Evolutionary conservation across 495 filamentous ascomycete genomes (phyloP).

Genomic region (Talaromyces stipitatus): DNA sequence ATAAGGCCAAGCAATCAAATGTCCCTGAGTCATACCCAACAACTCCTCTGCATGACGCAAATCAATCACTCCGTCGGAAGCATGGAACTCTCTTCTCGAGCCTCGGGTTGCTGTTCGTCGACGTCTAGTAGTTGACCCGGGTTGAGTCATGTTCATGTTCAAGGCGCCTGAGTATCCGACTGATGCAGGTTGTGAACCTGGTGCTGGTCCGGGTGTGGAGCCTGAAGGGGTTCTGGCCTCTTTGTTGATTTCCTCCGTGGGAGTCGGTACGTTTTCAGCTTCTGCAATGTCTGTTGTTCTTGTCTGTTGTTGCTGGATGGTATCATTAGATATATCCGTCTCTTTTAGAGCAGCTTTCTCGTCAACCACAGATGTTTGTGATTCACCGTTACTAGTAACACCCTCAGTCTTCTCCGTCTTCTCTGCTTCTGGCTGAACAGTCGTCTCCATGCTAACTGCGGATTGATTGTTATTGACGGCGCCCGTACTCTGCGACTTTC

Average conservation of each 20-base stretch:
- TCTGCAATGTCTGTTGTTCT: not conserved
- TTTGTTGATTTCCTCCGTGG: not conserved
- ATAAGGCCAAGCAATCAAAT: slow-evolving; percentile 87
- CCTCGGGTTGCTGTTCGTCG: slow-evolving; percentile 72
- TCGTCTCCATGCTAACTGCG: slow-evolving; percentile 2
- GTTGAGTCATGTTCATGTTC: slow-evolving; percentile 32
- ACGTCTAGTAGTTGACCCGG: slow-evolving; percentile 35
- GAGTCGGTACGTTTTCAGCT: not conserved
- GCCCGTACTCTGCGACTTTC: slow-evolving; percentile 19
- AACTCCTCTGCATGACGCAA: slow-evolving; percentile 70
- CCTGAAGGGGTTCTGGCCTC: slow-evolving; percentile 20
- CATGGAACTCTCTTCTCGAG: slow-evolving; percentile 62
- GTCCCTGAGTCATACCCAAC: slow-evolving; percentile 75
- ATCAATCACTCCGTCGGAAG: slow-evolving; percentile 64
- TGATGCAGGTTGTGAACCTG: slow-evolving; percentile 19
- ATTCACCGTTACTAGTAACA: not conserved
- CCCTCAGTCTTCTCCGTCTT: slow-evolving; percentile 11
- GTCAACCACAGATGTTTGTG: slow-evolving; percentile 18
- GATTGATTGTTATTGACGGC: slow-evolving; percentile 3
- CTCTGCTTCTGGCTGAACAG: slow-evolving; percentile 18
- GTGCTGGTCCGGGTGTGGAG: no score
- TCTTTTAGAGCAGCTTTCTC: slow-evolving; percentile 37
- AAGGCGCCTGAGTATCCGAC: slow-evolving; percentile 43
- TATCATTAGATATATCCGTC: slow-evolving; percentile 18
- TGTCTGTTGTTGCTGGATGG: slow-evolving; percentile 3